Evolutionary conservation across 208 protist genomes (phyloP).

Genomic region (Acanthamoeba divionensis): DNA sequence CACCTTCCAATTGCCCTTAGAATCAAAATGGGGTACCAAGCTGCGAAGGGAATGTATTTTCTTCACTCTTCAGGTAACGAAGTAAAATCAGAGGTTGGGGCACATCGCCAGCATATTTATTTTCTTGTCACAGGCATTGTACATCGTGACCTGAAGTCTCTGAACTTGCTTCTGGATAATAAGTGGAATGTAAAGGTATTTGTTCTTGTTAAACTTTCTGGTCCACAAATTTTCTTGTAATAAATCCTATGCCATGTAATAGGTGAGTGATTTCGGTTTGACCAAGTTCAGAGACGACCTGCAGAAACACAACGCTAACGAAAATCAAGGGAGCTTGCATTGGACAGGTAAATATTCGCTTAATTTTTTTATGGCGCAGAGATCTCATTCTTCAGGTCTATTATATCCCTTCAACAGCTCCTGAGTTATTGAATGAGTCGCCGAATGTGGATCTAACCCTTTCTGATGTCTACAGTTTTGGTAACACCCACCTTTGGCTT

Average conservation of each 20-base stretch:
- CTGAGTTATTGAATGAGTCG: background rate
- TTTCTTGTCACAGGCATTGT: background rate
- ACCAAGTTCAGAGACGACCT: background rate
- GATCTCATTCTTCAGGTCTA: background rate
- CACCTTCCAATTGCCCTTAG: background rate
- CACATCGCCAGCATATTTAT: background rate
- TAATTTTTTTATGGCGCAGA: background rate
- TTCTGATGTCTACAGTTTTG: background rate
- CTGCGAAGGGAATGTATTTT: constrained; percentile 28
- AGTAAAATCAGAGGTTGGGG: no score
- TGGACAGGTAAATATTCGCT: no score
- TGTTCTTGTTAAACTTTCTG: no score
- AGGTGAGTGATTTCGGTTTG: background rate
- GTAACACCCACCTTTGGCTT: no score
- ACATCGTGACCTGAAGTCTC: background rate
- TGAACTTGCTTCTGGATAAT: background rate
- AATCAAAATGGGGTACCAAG: background rate
- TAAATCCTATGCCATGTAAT: no score
- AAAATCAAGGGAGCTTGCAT: no score
- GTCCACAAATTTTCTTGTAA: no score
- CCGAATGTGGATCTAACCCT: background rate
- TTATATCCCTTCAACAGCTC: background rate
- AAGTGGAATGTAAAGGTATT: background rate
- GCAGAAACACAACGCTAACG: background rate
- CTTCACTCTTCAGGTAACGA: background rate